phyloP scores from a whole-genome alignment of 2,329 filamentous ascomycete species.

The Fonsecaea monophora region DNA sequence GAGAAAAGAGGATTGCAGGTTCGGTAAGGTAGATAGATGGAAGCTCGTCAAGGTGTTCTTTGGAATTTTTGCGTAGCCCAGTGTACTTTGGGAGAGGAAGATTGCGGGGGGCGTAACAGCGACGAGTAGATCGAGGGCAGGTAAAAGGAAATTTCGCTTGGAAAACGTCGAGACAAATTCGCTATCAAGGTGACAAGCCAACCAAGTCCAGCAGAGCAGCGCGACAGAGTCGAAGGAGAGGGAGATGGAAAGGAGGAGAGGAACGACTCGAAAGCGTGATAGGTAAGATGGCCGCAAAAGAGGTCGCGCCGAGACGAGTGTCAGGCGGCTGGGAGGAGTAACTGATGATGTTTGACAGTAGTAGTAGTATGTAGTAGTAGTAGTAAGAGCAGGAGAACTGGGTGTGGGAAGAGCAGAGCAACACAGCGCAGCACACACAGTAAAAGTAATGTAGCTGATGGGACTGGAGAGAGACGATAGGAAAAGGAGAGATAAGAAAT shows the following conservation, averaged over 20 bases:
- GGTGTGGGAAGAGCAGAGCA: conserved; percentile 13
- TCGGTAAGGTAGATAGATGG: conserved; percentile 16
- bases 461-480: conserved; percentile 27
- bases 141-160: conserved; percentile 28
- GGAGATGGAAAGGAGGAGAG: conserved; percentile 29
- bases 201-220: conserved; percentile 34
- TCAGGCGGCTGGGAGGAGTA: conserved; percentile 22
- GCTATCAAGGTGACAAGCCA: conserved; percentile 38
- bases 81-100: conserved; percentile 20
- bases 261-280: conserved; percentile 28
- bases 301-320: conserved; percentile 34
- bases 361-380: conserved; percentile 35
- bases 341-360: conserved; percentile 32
- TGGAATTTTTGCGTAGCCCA: conserved; percentile 8
- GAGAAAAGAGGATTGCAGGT: conserved; percentile 11
- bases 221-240: conserved; percentile 28
- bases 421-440: conserved; percentile 27
- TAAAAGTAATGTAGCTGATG: conserved; percentile 19
- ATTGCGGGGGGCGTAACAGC: conserved; percentile 19
- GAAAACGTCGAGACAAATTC: conserved; percentile 34
- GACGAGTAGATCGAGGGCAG: conserved; percentile 25
- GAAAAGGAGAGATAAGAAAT: conserved; percentile 40
- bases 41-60: conserved; percentile 23
- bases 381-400: conserved; percentile 1
- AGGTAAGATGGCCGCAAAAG: conserved; percentile 28